A percentile compares a stretch with the other conserved stretches of the same genome.
phyloP scores from a whole-genome alignment of 1,139 yeast species.

The Suhomyces maxii region DNA sequence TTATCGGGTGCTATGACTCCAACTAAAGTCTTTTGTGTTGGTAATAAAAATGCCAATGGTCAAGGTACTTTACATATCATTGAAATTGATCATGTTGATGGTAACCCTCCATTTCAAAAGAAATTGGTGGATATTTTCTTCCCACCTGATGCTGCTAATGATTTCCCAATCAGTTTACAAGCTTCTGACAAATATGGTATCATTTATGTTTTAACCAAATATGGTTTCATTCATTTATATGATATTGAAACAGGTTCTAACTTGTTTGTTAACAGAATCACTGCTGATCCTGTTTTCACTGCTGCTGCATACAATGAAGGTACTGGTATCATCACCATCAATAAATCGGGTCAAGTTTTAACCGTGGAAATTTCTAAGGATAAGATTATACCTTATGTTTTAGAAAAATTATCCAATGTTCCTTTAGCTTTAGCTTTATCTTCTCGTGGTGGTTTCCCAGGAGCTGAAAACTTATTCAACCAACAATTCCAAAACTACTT shows the following conservation, averaged over 20 bases:
- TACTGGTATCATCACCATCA: slow-evolving; percentile 89
- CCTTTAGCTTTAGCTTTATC: slow-evolving; percentile 86
- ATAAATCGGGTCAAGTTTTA: slow-evolving; percentile 92
- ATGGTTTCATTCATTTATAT: slow-evolving; percentile 93
- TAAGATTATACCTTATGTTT: slow-evolving; percentile 85
- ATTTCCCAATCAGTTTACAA: slow-evolving; percentile 94
- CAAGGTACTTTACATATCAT: slow-evolving; percentile 89
- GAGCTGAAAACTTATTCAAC: slow-evolving; percentile 88
- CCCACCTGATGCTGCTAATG: slow-evolving; percentile 95
- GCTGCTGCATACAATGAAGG: slow-evolving; percentile 73
- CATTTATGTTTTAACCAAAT: slow-evolving; percentile 85
- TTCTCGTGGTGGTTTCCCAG: slow-evolving; percentile 94
- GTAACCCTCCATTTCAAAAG: slow-evolving; percentile 83
- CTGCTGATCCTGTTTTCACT: slow-evolving; percentile 94
- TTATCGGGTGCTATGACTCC: slow-evolving; percentile 74
- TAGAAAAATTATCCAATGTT: slow-evolving; percentile 83
- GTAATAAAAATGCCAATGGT: slow-evolving; percentile 82
- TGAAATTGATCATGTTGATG: slow-evolving; percentile 92
- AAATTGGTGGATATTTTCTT: slow-evolving; percentile 90
- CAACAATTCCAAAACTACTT: slow-evolving; percentile 90
- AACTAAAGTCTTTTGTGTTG: slow-evolving; percentile 87
- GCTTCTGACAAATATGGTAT: slow-evolving; percentile 85
- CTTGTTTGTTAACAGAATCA: slow-evolving; percentile 93
- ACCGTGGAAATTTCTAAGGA: slow-evolving; percentile 87
- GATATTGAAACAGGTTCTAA: slow-evolving; percentile 92